Base-by-base conservation (phyloP, 805 yeast species). In the Teunomyces panamensis region DNA sequence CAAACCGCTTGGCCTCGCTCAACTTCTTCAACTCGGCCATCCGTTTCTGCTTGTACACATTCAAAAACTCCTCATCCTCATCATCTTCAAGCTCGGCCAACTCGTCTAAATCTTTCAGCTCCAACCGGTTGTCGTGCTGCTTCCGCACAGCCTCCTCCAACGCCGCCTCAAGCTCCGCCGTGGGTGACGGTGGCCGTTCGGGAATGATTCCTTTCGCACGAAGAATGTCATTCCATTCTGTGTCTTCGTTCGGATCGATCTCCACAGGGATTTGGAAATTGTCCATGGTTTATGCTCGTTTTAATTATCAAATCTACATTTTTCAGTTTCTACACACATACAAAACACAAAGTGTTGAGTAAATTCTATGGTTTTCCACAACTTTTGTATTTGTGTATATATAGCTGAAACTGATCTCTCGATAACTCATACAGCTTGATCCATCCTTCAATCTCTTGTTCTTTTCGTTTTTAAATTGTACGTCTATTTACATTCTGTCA, bases 171-270 rank as follows among this genome's bases (percentile, higher is more conserved):
- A 94, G 63, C 65, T 89, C 86, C 37, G 79, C 88, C 0, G 96
- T 83, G 8, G 96, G 96, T 16, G 95, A 88, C 20, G 91, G 90
- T 26, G 95, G 89, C 57, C 86, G 84, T 60, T 87, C 90, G 0
- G 99, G 99, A 43, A 94, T 89, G 47, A 94, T 83, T 20, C 98
- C 98, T 52, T 91, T 88, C 3, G 81, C 79, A 54, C 99, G 75
- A 39, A 94, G 75, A 55, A 94, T 90, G 66, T 94, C 99, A 63
- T 94, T 94, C 99, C 99, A 94, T 66, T 94, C 99, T 0, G 99
- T 94, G 64, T 94, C 99, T 67, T 94, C 99, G 52, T 80, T 81
- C 30, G 96, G 97, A 67, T 94, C 91, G 46, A 91, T 96, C 67
- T 90, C 89, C 43, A 90, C 90, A 55, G 84, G 89, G 46, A 86